Evolutionary conservation across 176 grass and related monocot genomes (phyloP), one percentile per base, ranked within the genome.

Genomic region (Olyra latifolia): DNA sequence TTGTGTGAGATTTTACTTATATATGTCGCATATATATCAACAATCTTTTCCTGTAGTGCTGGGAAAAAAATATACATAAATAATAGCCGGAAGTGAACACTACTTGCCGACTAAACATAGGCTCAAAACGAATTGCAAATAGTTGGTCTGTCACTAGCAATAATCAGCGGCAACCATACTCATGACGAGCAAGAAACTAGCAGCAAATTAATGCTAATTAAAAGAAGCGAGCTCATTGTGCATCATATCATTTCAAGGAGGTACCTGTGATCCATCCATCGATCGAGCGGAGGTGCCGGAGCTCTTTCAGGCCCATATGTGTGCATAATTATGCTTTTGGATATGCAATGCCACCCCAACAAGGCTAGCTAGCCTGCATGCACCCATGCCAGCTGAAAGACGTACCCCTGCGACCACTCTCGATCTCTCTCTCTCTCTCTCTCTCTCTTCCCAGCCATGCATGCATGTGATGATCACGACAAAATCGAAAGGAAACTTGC

Each of bases 61-160:
- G n/a, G n/a, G n/a, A n/a, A n/a, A n/a, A n/a, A n/a, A n/a, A n/a
- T n/a, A n/a, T n/a, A n/a, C n/a, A n/a, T n/a, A n/a, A n/a, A n/a
- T n/a, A n/a, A n/a, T n/a, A n/a, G n/a, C n/a, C n/a, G n/a, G n/a
- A n/a, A n/a, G n/a, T n/a, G n/a, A n/a, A n/a, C n/a, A n/a, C n/a
- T n/a, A n/a, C n/a, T n/a, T 35, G 4, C 32, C 32, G 32, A 35
- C 32, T 35, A 35, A 35, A 62, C 27, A 2, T 30, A 35, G 17
- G 6, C 10, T 45, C 32, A 54, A 63, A 63, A 66, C 56, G 61
- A 35, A 19, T 45, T 57, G 71, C 49, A 67, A 13, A 46, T 48
- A 76, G 82, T 40, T 84, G 72, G 65, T 8, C 25, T 67, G 42
- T 83, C 71, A 40, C 8, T 45, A 46, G 24, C 61, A 52, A 32